Evolutionary conservation across 1,284 basidiomycete species (phyloP).

Genomic region (Apiotrichum akiyoshidainum): DNA sequence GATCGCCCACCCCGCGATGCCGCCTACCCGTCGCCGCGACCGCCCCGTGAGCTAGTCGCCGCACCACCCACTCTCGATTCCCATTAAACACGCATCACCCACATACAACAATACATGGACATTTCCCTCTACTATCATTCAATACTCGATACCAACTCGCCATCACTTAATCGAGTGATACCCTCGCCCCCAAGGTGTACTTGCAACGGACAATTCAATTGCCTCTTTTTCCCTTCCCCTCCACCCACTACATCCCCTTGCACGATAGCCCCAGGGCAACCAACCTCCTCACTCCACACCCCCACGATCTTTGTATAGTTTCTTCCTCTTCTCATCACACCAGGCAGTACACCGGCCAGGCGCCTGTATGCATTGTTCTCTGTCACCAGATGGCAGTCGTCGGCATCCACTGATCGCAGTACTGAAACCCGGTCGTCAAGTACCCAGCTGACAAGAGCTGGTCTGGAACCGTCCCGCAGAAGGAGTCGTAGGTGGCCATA

Average conservation of each 20-base stretch:
- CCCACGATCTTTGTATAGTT: slow-evolving; percentile 4
- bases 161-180: neutral
- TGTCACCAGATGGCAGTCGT: neutral
- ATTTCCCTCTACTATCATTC: no score
- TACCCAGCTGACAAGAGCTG: no score
- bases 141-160: no score
- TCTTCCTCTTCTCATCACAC: neutral
- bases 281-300: no score
- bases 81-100: neutral
- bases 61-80: neutral
- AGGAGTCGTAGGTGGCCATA: no score
- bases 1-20: slow-evolving; percentile 9
- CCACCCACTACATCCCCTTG: neutral
- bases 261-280: neutral
- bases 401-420: no score
- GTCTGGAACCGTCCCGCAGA: no score
- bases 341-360: slow-evolving; percentile 4
- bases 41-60: slow-evolving; percentile 18
- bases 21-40: slow-evolving; percentile 18
- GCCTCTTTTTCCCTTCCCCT: neutral
- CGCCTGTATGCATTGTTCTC: slow-evolving; percentile 11
- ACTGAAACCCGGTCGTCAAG: no score
- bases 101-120: no score
- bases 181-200: neutral
- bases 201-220: no score